These are phyloP conservation scores for Penicillium corylophilum DNA, from an alignment of 2,329 filamentous ascomycete genomes.

Conservation along the genomic window DNA sequence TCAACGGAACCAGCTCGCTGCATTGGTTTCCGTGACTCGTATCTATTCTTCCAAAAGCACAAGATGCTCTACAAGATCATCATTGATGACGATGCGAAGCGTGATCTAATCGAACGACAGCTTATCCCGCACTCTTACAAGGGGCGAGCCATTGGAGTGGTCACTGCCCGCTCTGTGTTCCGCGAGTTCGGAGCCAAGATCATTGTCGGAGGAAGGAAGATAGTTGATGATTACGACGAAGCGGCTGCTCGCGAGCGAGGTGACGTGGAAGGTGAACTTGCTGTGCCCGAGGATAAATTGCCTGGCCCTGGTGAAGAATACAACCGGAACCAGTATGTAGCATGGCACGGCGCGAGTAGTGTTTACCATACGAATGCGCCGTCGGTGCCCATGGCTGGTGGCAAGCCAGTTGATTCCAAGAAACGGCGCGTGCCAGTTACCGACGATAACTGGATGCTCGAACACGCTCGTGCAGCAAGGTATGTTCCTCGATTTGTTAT, in stretches of 20 bases:
- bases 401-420: conserved; percentile 74
- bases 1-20: conserved; percentile 96
- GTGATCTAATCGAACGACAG: conserved; percentile 89
- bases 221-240: conserved; percentile 88
- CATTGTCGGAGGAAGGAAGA: conserved; percentile 81
- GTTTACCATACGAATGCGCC: conserved; percentile 87
- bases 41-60: conserved; percentile 98
- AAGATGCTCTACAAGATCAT: conserved; percentile 97
- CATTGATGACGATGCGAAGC: conserved; percentile 94
- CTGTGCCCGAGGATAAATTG: conserved; percentile 81
- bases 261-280: conserved; percentile 81
- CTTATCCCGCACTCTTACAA: conserved; percentile 99
- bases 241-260: conserved; percentile 72
- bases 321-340: conserved; percentile 98
- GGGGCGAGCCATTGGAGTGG: conserved; percentile 92
- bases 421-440: conserved; percentile 85
- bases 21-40: conserved; percentile 95
- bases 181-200: conserved; percentile 94
- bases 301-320: conserved; percentile 79
- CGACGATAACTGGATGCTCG: conserved; percentile 92
- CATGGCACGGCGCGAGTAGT: conserved; percentile 94
- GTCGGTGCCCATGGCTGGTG: conserved; percentile 70
- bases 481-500: conserved; percentile 45
- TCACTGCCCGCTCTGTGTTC: conserved; percentile 94
- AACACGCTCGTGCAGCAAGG: conserved; percentile 90